Conservation (phyloP, 2,329 filamentous ascomycete species). For the Fusarium sp. region DNA sequence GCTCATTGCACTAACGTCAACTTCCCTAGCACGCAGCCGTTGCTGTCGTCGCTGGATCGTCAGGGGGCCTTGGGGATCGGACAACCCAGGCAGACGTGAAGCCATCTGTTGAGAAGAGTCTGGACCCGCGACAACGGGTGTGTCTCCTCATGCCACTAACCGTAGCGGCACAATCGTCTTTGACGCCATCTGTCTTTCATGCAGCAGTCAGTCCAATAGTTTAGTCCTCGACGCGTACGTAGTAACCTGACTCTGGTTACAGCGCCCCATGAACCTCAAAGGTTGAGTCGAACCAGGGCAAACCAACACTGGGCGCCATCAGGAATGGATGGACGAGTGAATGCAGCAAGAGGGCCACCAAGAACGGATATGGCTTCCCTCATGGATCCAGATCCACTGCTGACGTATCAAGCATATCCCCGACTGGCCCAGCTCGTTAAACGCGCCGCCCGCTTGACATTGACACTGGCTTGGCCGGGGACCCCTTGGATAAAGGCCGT, state of each 20-base stretch:
- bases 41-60: conserved; percentile 22
- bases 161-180: conserved; percentile 19
- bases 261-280: background rate
- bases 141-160: conserved; percentile 34
- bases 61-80: conserved; percentile 22
- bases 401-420: conserved; percentile 36
- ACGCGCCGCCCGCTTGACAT: conserved; percentile 15
- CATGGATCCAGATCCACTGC: conserved; percentile 28
- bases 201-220: conserved; percentile 30
- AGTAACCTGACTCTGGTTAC: conserved; percentile 8
- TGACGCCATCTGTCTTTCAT: conserved; percentile 30
- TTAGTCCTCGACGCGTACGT: background rate
- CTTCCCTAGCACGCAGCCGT: conserved; percentile 20
- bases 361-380: background rate
- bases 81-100: background rate
- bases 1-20: conserved; percentile 17
- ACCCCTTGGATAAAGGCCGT: conserved; percentile 16
- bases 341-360: background rate
- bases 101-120: conserved; percentile 15
- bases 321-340: background rate
- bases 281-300: background rate
- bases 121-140: conserved; percentile 31
- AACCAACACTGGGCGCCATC: background rate
- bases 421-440: conserved; percentile 5
- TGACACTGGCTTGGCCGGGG: conserved; percentile 1